Conservation (phyloP, 352 stramenopile species). For the Globisporangium yorkense region DNA sequence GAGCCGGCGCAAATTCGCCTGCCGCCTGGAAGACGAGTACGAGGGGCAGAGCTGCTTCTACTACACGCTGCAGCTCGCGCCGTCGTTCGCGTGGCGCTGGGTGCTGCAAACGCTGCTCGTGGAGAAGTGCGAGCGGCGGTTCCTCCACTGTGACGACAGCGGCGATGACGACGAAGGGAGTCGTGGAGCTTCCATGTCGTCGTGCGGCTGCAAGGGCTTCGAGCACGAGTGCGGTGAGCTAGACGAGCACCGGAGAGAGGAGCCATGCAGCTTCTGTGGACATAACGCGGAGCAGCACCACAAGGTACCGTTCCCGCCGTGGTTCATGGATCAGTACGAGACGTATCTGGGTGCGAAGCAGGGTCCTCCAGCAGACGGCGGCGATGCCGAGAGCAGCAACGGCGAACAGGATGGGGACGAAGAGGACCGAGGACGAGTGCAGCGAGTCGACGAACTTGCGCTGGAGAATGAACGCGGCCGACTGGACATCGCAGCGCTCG, state of each 20-base stretch:
- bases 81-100: conserved; percentile 37
- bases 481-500: conserved; percentile 7
- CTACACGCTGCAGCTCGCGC: conserved; percentile 47
- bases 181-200: background rate
- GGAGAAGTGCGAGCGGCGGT: conserved; percentile 25
- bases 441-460: conserved; percentile 2
- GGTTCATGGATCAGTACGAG: conserved; percentile 69
- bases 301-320: conserved; percentile 46
- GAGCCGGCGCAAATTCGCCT: conserved; percentile 4
- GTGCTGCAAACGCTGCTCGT: conserved; percentile 30
- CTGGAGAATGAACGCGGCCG: conserved; percentile 18
- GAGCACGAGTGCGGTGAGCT: conserved; percentile 14
- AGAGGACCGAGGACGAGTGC: no score
- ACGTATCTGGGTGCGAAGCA: conserved; percentile 24
- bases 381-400: no score
- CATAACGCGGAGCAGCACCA: conserved; percentile 25
- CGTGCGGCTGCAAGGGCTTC: conserved; percentile 59
- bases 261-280: conserved; percentile 40
- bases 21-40: conserved; percentile 54
- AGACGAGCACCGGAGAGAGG: background rate
- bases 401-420: no score
- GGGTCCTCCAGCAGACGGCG: background rate
- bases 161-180: conserved; percentile 1
- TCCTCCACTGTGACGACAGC: conserved; percentile 44
- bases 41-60: conserved; percentile 63